phyloP scores from a whole-genome alignment of 768 basidiomycete genomes.

The Boletus coccyginus region DNA sequence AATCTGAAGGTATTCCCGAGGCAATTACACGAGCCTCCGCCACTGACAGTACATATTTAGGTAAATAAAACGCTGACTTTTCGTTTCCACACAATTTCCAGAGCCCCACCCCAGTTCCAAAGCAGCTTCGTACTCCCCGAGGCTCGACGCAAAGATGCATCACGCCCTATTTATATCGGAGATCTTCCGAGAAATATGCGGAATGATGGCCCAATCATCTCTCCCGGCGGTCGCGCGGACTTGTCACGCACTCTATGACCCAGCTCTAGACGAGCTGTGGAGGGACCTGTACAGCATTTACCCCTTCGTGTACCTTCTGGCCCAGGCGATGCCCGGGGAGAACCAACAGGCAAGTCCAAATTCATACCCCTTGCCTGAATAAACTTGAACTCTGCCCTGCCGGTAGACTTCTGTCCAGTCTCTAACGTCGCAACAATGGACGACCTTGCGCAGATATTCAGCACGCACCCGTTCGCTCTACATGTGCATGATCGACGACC shows the following conservation, averaged over 20 bases:
- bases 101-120: neutral
- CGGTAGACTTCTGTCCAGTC: neutral
- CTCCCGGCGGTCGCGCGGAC: constrained; percentile 24
- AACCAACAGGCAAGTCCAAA: constrained; percentile 10
- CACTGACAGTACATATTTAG: constrained; percentile 2
- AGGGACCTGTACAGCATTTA: constrained; percentile 18
- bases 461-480: constrained; percentile 18
- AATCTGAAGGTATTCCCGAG: neutral
- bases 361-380: neutral
- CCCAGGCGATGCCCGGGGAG: neutral
- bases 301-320: constrained; percentile 21
- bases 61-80: constrained; percentile 7
- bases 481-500: constrained; percentile 21
- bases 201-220: constrained; percentile 3
- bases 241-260: constrained; percentile 20
- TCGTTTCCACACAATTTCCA: neutral
- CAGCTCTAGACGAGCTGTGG: constrained; percentile 28
- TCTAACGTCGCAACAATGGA: constrained; percentile 14
- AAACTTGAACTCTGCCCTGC: neutral
- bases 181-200: constrained; percentile 18
- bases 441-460: constrained; percentile 18
- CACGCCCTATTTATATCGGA: constrained; percentile 25
- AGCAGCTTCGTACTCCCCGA: neutral
- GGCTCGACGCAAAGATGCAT: constrained; percentile 13
- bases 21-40: constrained; percentile 6